Percentiles rank a stretch among this genome's conserved stretches.
phyloP scores from a whole-genome alignment of 495 filamentous ascomycete species.

The Penicillium antarcticum region DNA sequence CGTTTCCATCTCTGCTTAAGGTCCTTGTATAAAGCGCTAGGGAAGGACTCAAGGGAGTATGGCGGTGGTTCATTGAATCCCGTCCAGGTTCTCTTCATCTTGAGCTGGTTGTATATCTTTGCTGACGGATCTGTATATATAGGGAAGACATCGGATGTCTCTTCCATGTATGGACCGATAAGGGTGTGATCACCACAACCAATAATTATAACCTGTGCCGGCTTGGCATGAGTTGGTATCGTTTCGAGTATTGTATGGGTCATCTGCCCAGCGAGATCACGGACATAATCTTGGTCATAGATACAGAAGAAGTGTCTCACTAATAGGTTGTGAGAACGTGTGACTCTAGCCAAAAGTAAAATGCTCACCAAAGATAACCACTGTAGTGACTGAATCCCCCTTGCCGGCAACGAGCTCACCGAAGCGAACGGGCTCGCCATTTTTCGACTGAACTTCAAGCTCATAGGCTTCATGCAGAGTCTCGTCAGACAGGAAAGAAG shows the following conservation, averaged over 20 bases:
- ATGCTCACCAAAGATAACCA: constrained; percentile 18
- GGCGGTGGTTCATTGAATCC: constrained; percentile 18
- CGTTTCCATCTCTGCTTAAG: constrained; percentile 16
- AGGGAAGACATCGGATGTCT: constrained; percentile 15
- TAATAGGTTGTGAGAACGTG: neutral
- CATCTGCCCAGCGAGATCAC: constrained; percentile 12
- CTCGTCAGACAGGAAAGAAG: constrained; percentile 9
- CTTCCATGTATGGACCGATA: constrained; percentile 21
- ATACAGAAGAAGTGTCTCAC: constrained; percentile 29
- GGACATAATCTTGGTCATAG: constrained; percentile 28
- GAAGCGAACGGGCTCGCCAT: constrained; percentile 16
- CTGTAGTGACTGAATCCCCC: constrained; percentile 18
- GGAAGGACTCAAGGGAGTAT: constrained; percentile 11
- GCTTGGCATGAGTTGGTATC: constrained; percentile 10
- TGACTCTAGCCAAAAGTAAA: neutral
- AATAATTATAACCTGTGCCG: constrained; percentile 26
- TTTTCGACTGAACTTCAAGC: constrained; percentile 16
- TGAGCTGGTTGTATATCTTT: constrained; percentile 16
- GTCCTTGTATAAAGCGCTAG: constrained; percentile 1
- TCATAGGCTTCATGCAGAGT: constrained; percentile 32
- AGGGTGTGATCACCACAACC: constrained; percentile 21
- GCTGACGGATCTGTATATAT: constrained; percentile 22
- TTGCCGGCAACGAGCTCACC: constrained; percentile 23
- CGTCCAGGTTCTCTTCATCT: constrained; percentile 15
- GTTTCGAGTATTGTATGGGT: constrained; percentile 16